A percentile compares a stretch with the other conserved stretches of the same genome.
Evolutionary conservation across 345 rosid genomes (phyloP).

Genomic region (Gossypium australe): DNA sequence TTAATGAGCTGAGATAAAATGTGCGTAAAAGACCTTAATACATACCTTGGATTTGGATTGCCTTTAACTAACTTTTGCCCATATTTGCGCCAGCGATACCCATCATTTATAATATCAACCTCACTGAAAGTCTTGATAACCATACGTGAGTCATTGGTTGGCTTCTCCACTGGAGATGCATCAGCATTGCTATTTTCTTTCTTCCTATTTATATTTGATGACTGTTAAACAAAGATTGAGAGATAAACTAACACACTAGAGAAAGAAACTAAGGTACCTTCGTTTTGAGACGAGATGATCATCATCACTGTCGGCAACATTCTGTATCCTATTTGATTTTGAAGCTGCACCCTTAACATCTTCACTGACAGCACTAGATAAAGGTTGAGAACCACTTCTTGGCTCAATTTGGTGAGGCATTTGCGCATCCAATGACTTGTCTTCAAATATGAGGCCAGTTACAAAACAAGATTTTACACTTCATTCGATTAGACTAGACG

Average conservation of each 20-base stretch:
- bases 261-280: conserved; percentile 38
- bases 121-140: conserved; percentile 55
- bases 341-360: conserved; percentile 36
- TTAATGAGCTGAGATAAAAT: not conserved
- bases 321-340: conserved; percentile 41
- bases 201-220: conserved; percentile 51
- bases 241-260: conserved; percentile 1
- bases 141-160: conserved; percentile 43
- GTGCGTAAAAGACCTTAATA: not conserved
- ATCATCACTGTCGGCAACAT: conserved; percentile 39
- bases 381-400: conserved; percentile 31
- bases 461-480: not conserved
- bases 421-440: conserved; percentile 39
- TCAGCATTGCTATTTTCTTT: conserved; percentile 38
- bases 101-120: conserved; percentile 79
- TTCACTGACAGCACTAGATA: conserved; percentile 28
- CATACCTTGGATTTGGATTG: conserved; percentile 88
- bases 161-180: conserved; percentile 40
- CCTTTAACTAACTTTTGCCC: conserved; percentile 98
- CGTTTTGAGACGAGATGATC: conserved; percentile 53
- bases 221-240: conserved; percentile 14
- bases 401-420: conserved; percentile 28
- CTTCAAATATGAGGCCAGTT: conserved; percentile 31
- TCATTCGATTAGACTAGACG: not conserved
- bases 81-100: conserved; percentile 97